Evolutionary conservation across 2,329 filamentous ascomycete genomes (phyloP), one percentile per base, ranked within the genome.

Genomic region (Taxawa tesnikishii): DNA sequence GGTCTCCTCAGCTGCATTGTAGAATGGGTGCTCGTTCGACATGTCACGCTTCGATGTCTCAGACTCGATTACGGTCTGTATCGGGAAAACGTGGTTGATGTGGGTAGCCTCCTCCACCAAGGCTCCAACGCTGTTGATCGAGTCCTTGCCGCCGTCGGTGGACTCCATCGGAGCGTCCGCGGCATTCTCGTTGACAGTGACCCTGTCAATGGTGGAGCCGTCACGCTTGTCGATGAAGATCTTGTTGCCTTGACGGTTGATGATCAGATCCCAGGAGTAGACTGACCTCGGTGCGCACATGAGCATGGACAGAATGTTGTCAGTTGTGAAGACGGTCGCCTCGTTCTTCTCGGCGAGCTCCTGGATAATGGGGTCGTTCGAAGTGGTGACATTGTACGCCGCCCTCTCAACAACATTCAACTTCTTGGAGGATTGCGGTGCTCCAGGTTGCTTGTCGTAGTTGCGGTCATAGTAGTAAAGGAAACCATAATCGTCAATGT

Each of bases 11-110:
- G 81, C 72, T 24, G 84, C 67, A 61, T 93, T 93, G 72, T 98
- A 94, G 75, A 98, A 98, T 51, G 90, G 90, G 65, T 96, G 94
- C 55, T 82, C 77, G 64, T 94, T 70, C 38, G 75, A 53, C 77
- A 96, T 90, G 47, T 82, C 73, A 43, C 85, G 69, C 68, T 90
- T 92, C 55, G 75, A 66, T 41, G 65, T 70, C 42, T 84, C 74
- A 46, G 70, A 80, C 67, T 98, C 90, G 48, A 75, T 61, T 44
- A 98, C 87, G 31, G 92, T 84, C 68, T 98, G 90, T 60, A 93
- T 83, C 47, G 84, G 82, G 60, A 98, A 98, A 69, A 96, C 93
- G 73, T 96, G 90, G 75, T 98, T 98, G 73, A 98, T 98, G 68
- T 94, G 92, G 32, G 90, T 98, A 34, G 90, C 90, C 65, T 98